Evolutionary conservation across 2,329 filamentous ascomycete genomes (phyloP).

Genomic region (Saccharata proteae): DNA sequence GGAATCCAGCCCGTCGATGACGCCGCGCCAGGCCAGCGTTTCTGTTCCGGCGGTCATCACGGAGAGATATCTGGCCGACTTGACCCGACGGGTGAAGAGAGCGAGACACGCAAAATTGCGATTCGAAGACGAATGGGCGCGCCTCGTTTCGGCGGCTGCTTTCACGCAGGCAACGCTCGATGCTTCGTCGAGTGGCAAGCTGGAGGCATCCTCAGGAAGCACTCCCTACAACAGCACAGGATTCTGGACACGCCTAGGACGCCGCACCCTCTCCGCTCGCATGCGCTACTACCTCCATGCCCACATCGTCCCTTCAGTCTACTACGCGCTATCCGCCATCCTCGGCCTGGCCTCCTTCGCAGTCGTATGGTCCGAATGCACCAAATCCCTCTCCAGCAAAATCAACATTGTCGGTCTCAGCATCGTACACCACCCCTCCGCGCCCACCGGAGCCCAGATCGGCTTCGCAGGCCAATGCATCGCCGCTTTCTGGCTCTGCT

Average conservation of each 20-base stretch:
- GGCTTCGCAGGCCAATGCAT: constrained; percentile 79
- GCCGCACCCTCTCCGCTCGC: constrained; percentile 59
- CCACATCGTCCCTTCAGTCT: constrained; percentile 57
- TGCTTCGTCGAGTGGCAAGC: constrained; percentile 64
- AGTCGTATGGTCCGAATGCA: constrained; percentile 86
- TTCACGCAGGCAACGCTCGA: constrained; percentile 74
- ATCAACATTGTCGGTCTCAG: constrained; percentile 59
- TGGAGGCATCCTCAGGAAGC: constrained; percentile 42
- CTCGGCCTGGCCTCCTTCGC: constrained; percentile 65
- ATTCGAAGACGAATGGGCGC: constrained; percentile 78
- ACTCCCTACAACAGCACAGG: constrained; percentile 6
- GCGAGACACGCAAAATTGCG: constrained; percentile 73
- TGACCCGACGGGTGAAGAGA: constrained; percentile 70
- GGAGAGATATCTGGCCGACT: constrained; percentile 80
- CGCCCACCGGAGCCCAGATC: constrained; percentile 59
- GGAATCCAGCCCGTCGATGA: constrained; percentile 41
- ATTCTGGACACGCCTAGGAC: constrained; percentile 19
- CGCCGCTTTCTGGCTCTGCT: constrained; percentile 78
- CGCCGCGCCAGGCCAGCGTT: constrained; percentile 30
- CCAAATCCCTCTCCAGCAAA: constrained; percentile 68
- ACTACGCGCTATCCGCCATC: constrained; percentile 52
- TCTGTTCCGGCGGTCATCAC: constrained; percentile 72
- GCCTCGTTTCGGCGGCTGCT: constrained; percentile 60
- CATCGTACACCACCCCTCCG: constrained; percentile 63
- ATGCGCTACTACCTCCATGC: constrained; percentile 69